phyloP scores from a whole-genome alignment of 1,284 basidiomycete species.

The Testicularia cyperi region DNA sequence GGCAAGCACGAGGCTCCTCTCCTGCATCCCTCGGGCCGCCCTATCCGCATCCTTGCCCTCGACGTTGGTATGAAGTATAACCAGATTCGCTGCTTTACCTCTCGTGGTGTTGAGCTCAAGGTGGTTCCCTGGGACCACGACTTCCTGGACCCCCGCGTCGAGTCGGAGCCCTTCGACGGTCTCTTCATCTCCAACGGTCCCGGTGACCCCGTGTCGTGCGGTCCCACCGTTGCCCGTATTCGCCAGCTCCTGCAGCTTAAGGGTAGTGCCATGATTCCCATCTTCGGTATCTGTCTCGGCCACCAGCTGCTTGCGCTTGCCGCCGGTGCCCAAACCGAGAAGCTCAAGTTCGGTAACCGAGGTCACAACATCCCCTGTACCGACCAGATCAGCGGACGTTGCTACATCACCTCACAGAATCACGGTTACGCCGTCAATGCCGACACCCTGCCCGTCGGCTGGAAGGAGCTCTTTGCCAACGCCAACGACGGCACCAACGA shows the following conservation, averaged over 20 bases:
- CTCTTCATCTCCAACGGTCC: constrained; percentile 98
- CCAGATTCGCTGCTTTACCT: constrained; percentile 94
- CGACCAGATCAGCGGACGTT: constrained; percentile 86
- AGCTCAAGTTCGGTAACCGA: constrained; percentile 99
- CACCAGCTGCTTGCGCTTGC: constrained; percentile 96
- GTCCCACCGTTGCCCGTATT: constrained; percentile 72
- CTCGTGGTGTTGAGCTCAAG: constrained; percentile 91
- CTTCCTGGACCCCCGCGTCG: constrained; percentile 68
- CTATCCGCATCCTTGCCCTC: constrained; percentile 81
- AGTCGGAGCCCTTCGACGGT: constrained; percentile 82
- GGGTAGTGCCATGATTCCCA: constrained; percentile 73
- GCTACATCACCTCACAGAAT: constrained; percentile 99
- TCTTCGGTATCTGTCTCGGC: constrained; percentile 98
- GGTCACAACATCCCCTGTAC: constrained; percentile 99
- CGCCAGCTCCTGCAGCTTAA: constrained; percentile 67
- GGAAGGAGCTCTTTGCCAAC: constrained; percentile 93
- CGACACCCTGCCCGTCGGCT: constrained; percentile 74
- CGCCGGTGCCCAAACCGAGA: constrained; percentile 87
- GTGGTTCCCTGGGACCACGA: constrained; percentile 98
- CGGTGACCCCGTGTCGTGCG: constrained; percentile 81
- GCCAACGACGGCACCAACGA: constrained; percentile 98
- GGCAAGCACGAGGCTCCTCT: constrained; percentile 62
- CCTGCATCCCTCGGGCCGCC: constrained; percentile 75
- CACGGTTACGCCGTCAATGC: constrained; percentile 96
- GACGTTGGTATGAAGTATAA: constrained; percentile 99